Percentiles rank a stretch among this genome's conserved stretches.
phyloP scores from a whole-genome alignment of 176 grass and related monocot genomes.

The Calamus simplicifolius region DNA sequence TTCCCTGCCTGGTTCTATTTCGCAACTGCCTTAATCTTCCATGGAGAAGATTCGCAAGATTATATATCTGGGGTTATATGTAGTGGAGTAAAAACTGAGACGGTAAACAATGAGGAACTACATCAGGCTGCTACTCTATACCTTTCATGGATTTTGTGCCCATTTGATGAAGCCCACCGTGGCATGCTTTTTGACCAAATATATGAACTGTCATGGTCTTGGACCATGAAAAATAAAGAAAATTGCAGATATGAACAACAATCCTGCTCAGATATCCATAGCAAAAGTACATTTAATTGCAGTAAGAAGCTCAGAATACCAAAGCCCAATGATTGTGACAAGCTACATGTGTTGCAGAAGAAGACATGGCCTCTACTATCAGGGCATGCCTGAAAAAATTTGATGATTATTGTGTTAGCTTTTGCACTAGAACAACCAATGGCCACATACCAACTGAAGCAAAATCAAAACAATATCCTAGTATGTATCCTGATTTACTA shows the following conservation, averaged over 20 bases:
- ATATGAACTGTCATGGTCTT: constrained; percentile 47
- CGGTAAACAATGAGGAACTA: constrained; percentile 35
- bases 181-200: constrained; percentile 44
- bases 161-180: constrained; percentile 29
- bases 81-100: constrained; percentile 35
- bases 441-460: constrained; percentile 19
- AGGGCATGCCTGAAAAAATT: constrained; percentile 38
- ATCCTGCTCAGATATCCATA: constrained; percentile 1
- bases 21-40: constrained; percentile 63
- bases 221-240: constrained; percentile 25
- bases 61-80: constrained; percentile 46
- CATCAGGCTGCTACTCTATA: constrained; percentile 47
- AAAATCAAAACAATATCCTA: constrained; percentile 3
- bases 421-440: background rate
- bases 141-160: constrained; percentile 61
- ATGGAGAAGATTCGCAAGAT: constrained; percentile 33
- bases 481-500: constrained; percentile 34
- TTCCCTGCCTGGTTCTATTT: constrained; percentile 79
- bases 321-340: constrained; percentile 3
- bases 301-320: constrained; percentile 37
- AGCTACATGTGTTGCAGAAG: constrained; percentile 10
- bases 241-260: background rate
- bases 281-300: constrained; percentile 21
- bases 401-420: constrained; percentile 27
- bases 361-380: constrained; percentile 5